A percentile compares a stretch with the other conserved stretches of the same genome.
Conservation (phyloP, 192 early-diverging fungal genomes). For the Coemansia sp. region DNA sequence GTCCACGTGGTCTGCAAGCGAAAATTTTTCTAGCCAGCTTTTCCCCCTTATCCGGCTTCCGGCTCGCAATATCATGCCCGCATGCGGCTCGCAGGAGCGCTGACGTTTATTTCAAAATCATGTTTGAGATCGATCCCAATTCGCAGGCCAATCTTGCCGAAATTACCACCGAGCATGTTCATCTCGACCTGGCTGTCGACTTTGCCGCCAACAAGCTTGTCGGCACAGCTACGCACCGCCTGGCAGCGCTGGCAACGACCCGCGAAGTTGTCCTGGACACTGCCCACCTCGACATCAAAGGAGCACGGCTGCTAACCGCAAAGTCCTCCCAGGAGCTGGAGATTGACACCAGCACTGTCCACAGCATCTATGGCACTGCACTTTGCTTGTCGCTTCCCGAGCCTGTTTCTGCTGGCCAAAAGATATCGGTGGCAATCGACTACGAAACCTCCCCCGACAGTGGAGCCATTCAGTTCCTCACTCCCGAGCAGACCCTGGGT, state of each 20-base stretch:
- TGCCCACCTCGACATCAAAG: constrained; percentile 35
- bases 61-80: too few relatives aligned
- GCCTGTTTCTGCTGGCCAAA: constrained; percentile 44
- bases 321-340: constrained; percentile 9
- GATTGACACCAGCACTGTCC: constrained; percentile 44
- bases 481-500: constrained; percentile 89
- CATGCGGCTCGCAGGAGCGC: too few relatives aligned
- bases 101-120: background rate
- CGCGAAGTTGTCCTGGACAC: constrained; percentile 71
- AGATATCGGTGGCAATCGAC: constrained; percentile 61
- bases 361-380: constrained; percentile 70
- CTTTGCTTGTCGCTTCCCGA: constrained; percentile 63
- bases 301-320: constrained; percentile 10
- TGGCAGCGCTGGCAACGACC: constrained; percentile 57
- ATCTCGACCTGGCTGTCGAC: constrained; percentile 73
- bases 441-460: constrained; percentile 80
- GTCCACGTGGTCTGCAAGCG: too few relatives aligned
- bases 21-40: too few relatives aligned
- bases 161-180: constrained; percentile 69
- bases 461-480: constrained; percentile 90
- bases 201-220: constrained; percentile 68
- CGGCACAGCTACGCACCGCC: constrained; percentile 64
- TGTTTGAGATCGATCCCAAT: constrained; percentile 71
- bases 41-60: too few relatives aligned
- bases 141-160: constrained; percentile 78